Base-by-base conservation (phyloP, 345 rosid genomes). In the Corymbia maculata region DNA sequence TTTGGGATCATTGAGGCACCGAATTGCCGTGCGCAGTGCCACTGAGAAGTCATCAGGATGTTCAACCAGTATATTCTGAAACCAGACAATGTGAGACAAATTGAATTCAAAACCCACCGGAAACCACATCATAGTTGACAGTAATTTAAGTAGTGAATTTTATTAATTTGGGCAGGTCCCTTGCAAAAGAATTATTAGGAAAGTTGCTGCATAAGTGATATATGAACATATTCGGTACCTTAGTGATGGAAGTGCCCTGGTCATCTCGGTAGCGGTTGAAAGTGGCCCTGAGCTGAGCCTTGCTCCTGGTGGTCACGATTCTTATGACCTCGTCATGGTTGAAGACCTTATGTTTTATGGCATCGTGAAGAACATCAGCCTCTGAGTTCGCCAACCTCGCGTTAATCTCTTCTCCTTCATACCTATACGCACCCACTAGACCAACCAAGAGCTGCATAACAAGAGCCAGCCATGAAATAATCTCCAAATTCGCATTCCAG, bases 251-350 rank as follows among this genome's bases (percentile, higher is more conserved):
- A 89, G 90, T 87, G 88, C 92, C 90, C 17, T 90, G 93, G 9
- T 91, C 89, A 51, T 95, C 95, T 89, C 94, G 90, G 89, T 90
- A 94, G 86, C 90, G 85, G 86, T 94, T 95, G 93, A 94, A 93
- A 64, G 96, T 94, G 3, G 95, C 96, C 91, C 90, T 85, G 90
- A 95, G 92, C 90, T 94, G 98, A 19, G 88, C 28, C 91, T 90
- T 94, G 93, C 96, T 94, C 91, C 98, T 93, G 42, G 96, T 94
- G 47, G 89, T 91, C 85, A 95, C 52, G 86, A 95, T 94, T 88
- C 98, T 89, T 17, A 95, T 90, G 24, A 93, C 85, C 59, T 94
- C 96, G 49, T 95, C 96, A 57, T 94, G 94, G 89, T 93, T 90
- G 57, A 88, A 87, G 4, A 57, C 89, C 89, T 94, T 92, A 75